Evolutionary conservation across 768 basidiomycete species (phyloP).

Genomic region (Galerina sulciceps): DNA sequence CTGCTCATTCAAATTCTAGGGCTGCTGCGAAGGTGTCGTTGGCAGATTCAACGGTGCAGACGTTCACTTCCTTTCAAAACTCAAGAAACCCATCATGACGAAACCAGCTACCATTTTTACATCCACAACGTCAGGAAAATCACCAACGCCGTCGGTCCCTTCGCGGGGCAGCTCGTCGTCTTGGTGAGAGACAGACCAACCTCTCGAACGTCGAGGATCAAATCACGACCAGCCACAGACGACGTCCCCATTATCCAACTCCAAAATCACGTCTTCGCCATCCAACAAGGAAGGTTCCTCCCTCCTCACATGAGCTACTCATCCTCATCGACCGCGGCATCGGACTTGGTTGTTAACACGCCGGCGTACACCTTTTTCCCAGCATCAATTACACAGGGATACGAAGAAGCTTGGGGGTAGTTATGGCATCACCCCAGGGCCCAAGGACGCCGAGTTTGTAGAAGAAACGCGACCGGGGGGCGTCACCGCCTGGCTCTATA

Average conservation of each 20-base stretch:
- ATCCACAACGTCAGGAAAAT: background rate
- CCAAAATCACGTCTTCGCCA: background rate
- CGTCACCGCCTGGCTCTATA: background rate
- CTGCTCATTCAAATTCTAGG: conserved; percentile 43
- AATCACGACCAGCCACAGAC: background rate
- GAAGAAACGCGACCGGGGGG: background rate
- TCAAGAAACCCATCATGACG: conserved; percentile 81
- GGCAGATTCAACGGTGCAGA: conserved; percentile 69
- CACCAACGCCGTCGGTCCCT: background rate
- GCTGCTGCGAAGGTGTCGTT: conserved; percentile 87
- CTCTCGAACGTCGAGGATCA: background rate
- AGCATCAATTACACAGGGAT: background rate
- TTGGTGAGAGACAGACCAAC: background rate
- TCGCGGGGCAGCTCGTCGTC: background rate
- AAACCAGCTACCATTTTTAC: conserved; percentile 57
- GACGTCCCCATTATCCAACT: background rate
- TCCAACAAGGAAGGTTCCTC: background rate
- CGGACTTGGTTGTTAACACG: background rate
- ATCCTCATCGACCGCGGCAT: background rate
- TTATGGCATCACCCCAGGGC: background rate
- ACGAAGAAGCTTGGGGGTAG: background rate
- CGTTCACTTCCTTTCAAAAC: conserved; percentile 71
- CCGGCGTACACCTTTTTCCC: background rate
- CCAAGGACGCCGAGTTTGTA: background rate
- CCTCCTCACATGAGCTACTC: background rate